Percentiles rank a stretch among this genome's conserved stretches.
Evolutionary conservation across 1,284 basidiomycete species (phyloP).

Genomic region (Hortiboletus rubellus): DNA sequence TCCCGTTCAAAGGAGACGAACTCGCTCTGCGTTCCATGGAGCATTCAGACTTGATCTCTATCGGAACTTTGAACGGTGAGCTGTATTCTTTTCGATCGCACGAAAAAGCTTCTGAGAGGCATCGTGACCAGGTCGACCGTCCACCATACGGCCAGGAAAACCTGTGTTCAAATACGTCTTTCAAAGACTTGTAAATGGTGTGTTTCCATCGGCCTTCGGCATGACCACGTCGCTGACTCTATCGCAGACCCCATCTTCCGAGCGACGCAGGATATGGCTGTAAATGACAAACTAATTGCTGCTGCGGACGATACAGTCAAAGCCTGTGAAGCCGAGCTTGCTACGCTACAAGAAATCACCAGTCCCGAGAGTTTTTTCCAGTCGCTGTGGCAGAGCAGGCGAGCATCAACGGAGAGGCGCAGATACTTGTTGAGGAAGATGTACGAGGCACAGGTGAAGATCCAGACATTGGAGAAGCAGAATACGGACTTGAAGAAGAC

Average conservation of each 20-base stretch:
- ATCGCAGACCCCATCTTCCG: constrained; percentile 72
- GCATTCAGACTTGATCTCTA: constrained; percentile 84
- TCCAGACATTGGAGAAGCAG: constrained; percentile 67
- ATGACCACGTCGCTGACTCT: neutral
- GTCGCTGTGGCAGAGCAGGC: constrained; percentile 46
- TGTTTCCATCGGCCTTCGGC: constrained; percentile 15
- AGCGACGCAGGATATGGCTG: constrained; percentile 79
- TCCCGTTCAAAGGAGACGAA: constrained; percentile 93
- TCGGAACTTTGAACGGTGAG: constrained; percentile 74
- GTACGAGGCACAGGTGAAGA: constrained; percentile 62
- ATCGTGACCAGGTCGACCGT: constrained; percentile 68
- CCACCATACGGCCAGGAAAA: constrained; percentile 83
- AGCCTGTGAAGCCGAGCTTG: constrained; percentile 76
- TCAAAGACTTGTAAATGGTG: constrained; percentile 74
- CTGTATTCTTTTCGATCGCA: neutral
- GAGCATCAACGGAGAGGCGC: constrained; percentile 61
- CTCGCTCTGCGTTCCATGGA: constrained; percentile 82
- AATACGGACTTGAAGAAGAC: constrained; percentile 70
- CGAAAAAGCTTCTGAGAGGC: neutral
- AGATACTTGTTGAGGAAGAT: constrained; percentile 78
- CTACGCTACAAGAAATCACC: constrained; percentile 60
- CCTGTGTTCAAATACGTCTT: constrained; percentile 90
- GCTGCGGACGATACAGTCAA: constrained; percentile 66
- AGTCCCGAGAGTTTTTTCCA: constrained; percentile 43
- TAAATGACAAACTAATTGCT: constrained; percentile 74